Percentiles rank a stretch among this genome's conserved stretches.
phyloP scores from a whole-genome alignment of 108 stramenopile genomes.

The Pseudonitzschia multiseries region DNA sequence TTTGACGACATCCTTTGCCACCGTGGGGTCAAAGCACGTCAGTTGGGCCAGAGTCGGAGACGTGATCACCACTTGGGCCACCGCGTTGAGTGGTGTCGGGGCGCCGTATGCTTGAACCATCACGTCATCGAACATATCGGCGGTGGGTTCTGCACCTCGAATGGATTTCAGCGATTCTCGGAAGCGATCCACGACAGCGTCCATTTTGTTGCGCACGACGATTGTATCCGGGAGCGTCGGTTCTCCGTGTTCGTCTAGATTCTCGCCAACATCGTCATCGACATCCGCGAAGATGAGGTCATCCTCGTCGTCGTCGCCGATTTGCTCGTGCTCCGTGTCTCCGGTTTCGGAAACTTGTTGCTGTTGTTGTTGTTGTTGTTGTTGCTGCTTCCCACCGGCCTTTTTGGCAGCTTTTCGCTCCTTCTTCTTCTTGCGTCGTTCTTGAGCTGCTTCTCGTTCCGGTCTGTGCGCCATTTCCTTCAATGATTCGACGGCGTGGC shows the following conservation, averaged over 20 bases:
- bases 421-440: constrained; percentile 73
- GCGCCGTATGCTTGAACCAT: constrained; percentile 78
- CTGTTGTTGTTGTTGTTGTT: background rate
- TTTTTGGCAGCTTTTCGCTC: constrained; percentile 47
- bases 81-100: constrained; percentile 57
- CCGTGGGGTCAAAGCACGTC: constrained; percentile 78
- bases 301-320: constrained; percentile 25
- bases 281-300: constrained; percentile 29
- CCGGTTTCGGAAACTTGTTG: background rate
- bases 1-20: constrained; percentile 68
- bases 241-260: constrained; percentile 41
- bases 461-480: constrained; percentile 64
- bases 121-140: constrained; percentile 80
- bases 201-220: constrained; percentile 56
- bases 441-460: constrained; percentile 64
- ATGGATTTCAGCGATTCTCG: constrained; percentile 68
- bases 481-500: constrained; percentile 62
- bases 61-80: constrained; percentile 86
- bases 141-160: constrained; percentile 81
- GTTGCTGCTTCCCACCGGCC: constrained; percentile 18
- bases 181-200: constrained; percentile 58
- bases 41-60: constrained; percentile 75
- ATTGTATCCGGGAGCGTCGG: constrained; percentile 61
- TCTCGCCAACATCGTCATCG: constrained; percentile 29
- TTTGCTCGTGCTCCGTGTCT: background rate